Percentiles rank a stretch among this genome's conserved stretches.
Evolutionary conservation across 2,329 filamentous ascomycete genomes (phyloP).

Genomic region (Monilinia polystroma): DNA sequence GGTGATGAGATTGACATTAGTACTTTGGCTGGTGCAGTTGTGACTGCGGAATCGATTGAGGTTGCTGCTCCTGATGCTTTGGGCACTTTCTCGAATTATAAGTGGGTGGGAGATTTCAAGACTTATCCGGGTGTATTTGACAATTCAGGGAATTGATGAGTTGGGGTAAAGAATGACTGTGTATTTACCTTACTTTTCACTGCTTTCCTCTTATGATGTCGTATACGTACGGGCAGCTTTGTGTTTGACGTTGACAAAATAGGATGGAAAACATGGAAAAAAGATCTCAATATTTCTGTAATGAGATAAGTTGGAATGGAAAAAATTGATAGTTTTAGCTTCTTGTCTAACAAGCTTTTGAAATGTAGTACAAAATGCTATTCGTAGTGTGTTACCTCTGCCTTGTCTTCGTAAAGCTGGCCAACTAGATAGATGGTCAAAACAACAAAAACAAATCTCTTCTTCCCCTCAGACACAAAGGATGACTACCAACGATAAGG

Average conservation of each 20-base stretch:
- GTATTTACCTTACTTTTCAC: neutral
- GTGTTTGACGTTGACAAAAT: neutral
- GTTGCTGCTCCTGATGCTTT: constrained; percentile 5
- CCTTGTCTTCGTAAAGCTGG: too few relatives aligned
- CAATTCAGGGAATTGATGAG: neutral
- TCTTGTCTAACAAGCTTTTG: neutral
- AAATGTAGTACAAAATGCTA: neutral
- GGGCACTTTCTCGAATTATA: constrained; percentile 18
- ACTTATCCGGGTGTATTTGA: constrained; percentile 10
- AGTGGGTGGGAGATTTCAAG: constrained; percentile 22
- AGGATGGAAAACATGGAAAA: neutral
- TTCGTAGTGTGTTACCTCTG: neutral
- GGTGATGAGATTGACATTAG: constrained; percentile 14
- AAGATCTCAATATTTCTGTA: neutral
- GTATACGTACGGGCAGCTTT: neutral
- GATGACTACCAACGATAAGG: neutral
- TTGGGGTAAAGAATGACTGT: neutral
- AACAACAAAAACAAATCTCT: too few relatives aligned
- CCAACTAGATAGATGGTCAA: too few relatives aligned
- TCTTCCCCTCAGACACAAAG: neutral
- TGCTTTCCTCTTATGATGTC: neutral
- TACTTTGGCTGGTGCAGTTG: neutral
- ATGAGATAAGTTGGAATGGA: neutral
- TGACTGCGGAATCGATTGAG: constrained; percentile 16
- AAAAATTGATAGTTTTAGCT: neutral